Evolutionary conservation across 176 grass and related monocot genomes (phyloP).

Genomic region (Ananas comosus): DNA sequence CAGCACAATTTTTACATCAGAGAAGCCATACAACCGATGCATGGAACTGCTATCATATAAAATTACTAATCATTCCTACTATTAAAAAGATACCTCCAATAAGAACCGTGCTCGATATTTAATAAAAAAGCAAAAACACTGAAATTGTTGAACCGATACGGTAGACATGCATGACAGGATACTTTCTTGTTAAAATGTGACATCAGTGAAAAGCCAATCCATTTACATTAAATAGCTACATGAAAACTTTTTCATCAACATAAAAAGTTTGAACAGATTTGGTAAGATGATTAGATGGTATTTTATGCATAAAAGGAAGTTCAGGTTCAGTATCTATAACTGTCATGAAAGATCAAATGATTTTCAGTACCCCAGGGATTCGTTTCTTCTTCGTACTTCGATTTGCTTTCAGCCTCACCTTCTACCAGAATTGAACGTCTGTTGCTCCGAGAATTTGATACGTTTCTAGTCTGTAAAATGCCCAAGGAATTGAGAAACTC

Average conservation of each 20-base stretch:
- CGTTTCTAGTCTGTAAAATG: slow-evolving; percentile 47
- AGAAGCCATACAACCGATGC: no score
- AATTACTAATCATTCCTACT: no score
- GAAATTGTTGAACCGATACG: no score
- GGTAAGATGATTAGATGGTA: neutral
- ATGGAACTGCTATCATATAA: no score
- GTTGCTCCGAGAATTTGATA: slow-evolving; percentile 35
- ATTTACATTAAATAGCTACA: neutral
- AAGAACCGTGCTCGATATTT: no score
- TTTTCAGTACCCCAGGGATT: slow-evolving; percentile 47
- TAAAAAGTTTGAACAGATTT: neutral
- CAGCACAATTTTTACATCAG: no score
- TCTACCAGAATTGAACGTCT: slow-evolving; percentile 51
- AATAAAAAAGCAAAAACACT: no score
- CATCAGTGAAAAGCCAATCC: no score
- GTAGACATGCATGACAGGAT: no score
- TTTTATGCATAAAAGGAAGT: slow-evolving; percentile 1
- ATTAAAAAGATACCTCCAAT: no score
- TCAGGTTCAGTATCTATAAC: slow-evolving; percentile 30
- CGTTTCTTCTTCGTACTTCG: slow-evolving; percentile 53
- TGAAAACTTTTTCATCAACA: neutral
- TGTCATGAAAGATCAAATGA: slow-evolving; percentile 50
- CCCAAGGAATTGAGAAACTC: no score
- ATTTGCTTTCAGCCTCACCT: slow-evolving; percentile 39
- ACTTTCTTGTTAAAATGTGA: no score